These are phyloP conservation scores for Rhododendron kiyosumense DNA, from an alignment of 148 eudicot species.

Conservation along the genomic window DNA sequence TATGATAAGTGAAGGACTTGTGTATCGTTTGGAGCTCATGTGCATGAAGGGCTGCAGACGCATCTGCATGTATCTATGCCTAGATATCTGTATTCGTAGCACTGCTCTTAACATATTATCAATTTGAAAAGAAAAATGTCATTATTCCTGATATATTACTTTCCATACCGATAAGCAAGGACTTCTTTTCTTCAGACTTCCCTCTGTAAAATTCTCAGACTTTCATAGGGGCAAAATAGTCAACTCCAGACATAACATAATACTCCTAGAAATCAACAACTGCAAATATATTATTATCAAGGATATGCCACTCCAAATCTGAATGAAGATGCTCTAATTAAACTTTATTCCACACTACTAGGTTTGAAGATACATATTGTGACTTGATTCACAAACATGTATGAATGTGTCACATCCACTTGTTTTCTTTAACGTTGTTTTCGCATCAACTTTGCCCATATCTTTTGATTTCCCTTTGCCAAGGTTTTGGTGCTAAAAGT, in stretches of 20 bases:
- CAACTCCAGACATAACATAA: too few species aligned
- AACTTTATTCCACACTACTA: neutral
- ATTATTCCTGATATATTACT: too few species aligned
- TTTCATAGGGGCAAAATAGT: neutral
- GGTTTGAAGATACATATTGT: neutral
- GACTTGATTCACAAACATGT: neutral
- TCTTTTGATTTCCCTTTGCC: neutral
- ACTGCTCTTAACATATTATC: too few species aligned
- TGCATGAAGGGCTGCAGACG: too few species aligned
- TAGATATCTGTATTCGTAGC: too few species aligned
- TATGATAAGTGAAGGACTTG: too few species aligned
- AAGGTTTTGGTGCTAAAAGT: neutral
- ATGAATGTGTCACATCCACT: neutral
- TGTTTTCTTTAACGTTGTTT: neutral
- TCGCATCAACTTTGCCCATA: neutral
- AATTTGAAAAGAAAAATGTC: too few species aligned
- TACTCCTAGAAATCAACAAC: too few species aligned
- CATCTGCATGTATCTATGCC: too few species aligned
- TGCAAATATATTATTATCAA: too few species aligned
- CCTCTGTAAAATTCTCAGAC: neutral
- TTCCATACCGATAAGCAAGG: too few species aligned
- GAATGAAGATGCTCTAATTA: neutral
- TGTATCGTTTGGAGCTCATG: too few species aligned
- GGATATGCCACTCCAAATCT: neutral
- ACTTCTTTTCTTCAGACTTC: neutral